Base-by-base conservation (phyloP, 108 stramenopile genomes). In the Discostella stelligeroides region DNA sequence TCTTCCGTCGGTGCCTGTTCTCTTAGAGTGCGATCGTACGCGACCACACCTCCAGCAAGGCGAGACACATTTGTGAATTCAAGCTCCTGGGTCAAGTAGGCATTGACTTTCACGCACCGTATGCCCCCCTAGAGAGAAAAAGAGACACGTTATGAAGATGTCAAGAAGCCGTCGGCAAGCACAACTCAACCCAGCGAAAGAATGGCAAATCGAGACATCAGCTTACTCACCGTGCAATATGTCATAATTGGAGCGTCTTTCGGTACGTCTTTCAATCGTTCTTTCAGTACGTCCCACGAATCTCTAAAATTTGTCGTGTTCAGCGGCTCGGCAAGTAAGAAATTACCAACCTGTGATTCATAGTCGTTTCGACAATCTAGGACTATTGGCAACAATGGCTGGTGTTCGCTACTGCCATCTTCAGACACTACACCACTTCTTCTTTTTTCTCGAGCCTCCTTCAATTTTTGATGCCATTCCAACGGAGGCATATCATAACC, bases 161-260 rank as follows among this genome's bases (percentile, higher is more conserved):
- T n/a, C n/a, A n/a, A n/a, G n/a, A n/a, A n/a, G n/a, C n/a, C n/a
- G n/a, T n/a, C n/a, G n/a, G n/a, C n/a, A n/a, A n/a, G n/a, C n/a
- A n/a, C n/a, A n/a, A n/a, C n/a, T n/a, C n/a, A n/a, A n/a, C n/a
- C n/a, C n/a, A n/a, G n/a, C n/a, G n/a, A n/a, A n/a, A n/a, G n/a
- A n/a, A n/a, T n/a, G n/a, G n/a, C n/a, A n/a, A n/a, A n/a, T n/a
- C n/a, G n/a, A n/a, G n/a, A n/a, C n/a, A n/a, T n/a, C n/a, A n/a
- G n/a, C n/a, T n/a, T n/a, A n/a, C n/a, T n/a, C n/a, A n/a, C 75
- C 14, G 98, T 98, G 74, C 98, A 98, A 73, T 95, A 98, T 18
- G 91, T 95, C 88, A 96, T 89, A 57, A 98, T 92, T 41, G 92
- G 91, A 17, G 89, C 81, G 76, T 96, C 96, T 65, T 89, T 94